Base-by-base conservation (phyloP, 1,284 basidiomycete species). In the Leccinum cinnamomeum region DNA sequence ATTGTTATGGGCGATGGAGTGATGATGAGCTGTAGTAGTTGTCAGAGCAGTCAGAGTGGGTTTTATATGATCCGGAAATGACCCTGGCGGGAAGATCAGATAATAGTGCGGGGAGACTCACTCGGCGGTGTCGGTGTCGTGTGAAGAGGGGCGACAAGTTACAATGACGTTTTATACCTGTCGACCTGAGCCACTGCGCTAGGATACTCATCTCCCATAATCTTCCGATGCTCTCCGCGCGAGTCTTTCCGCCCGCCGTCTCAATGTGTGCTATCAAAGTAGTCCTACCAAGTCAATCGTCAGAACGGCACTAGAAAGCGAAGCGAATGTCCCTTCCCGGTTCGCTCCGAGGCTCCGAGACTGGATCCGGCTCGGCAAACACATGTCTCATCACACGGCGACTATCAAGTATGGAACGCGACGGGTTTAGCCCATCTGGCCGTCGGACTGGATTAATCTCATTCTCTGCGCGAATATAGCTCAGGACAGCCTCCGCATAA, bases 171-270 rank as follows among this genome's bases (percentile, higher is more conserved):
- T 77, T 75, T 75, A 75, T 77, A 77, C 65, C 63, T 28, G 55
- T 57, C 51, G 67, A 59, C 62, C 10, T 33, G 30, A 72, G 69
- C 69, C 74, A 72, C 69, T 68, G 66, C 62, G 69, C 25, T 30
- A 69, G 64, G 54, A 30, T 55, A 75, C 78, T 55, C 59, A 71
- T 53, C 14, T 82, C 70, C 80, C 80, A 76, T 74, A 72, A 76
- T 74, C 70, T 67, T 72, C 80, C 79, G 74, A 67, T 59, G 5
- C 6, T 46, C 50, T 48, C 50, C 66, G 55, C 57, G 48, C 70
- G 71, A 67, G 57, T 74, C 72, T 54, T 58, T 62, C 70, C 72
- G 72, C 59, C 46, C 56, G 39, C 44, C n/a, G 50, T 58, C 37
- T 51, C 54, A 35, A 48, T 20, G 25, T 56, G 33, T 57, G 30